Evolutionary conservation across 371 early-diverging fungal species (phyloP).

Genomic region (Blakeslea trispora): DNA sequence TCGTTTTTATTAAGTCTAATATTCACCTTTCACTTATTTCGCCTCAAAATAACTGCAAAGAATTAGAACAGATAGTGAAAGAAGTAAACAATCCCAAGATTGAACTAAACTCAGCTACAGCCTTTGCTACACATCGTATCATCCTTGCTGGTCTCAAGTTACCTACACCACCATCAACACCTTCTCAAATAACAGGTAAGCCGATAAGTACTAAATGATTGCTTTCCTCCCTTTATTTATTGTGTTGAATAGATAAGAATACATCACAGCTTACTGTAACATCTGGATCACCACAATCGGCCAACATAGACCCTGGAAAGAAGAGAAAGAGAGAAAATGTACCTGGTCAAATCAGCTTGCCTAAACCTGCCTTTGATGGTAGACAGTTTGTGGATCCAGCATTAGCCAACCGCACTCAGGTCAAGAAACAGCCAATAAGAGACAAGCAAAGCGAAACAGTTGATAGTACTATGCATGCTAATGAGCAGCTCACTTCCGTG

Average conservation of each 20-base stretch:
- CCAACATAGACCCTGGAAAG: constrained; percentile 28
- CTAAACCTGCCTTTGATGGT: constrained; percentile 43
- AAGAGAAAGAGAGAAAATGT: constrained; percentile 47
- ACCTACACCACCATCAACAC: constrained; percentile 29
- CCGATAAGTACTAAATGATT: too few species aligned
- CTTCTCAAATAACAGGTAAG: not conserved
- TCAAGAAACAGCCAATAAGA: constrained; percentile 25
- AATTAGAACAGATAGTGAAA: constrained; percentile 34
- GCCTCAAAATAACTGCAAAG: constrained; percentile 38
- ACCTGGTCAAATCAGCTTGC: constrained; percentile 41
- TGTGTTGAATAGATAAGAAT: too few species aligned
- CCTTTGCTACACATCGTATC: constrained; percentile 43
- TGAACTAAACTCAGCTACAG: constrained; percentile 39
- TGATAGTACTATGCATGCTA: not conserved
- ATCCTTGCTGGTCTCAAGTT: constrained; percentile 62
- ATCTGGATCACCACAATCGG: constrained; percentile 32
- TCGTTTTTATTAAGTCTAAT: constrained; percentile 30
- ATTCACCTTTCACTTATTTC: constrained; percentile 50
- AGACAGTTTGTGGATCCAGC: constrained; percentile 33
- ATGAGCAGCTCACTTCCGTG: too few species aligned
- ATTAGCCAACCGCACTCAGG: constrained; percentile 9
- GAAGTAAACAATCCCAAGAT: constrained; percentile 43
- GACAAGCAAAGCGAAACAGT: constrained; percentile 7
- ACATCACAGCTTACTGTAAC: not conserved
- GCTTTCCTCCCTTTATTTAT: too few species aligned